Evolutionary conservation across 2,329 filamentous ascomycete genomes (phyloP).

Genomic region (Sporothrix variecibatus): DNA sequence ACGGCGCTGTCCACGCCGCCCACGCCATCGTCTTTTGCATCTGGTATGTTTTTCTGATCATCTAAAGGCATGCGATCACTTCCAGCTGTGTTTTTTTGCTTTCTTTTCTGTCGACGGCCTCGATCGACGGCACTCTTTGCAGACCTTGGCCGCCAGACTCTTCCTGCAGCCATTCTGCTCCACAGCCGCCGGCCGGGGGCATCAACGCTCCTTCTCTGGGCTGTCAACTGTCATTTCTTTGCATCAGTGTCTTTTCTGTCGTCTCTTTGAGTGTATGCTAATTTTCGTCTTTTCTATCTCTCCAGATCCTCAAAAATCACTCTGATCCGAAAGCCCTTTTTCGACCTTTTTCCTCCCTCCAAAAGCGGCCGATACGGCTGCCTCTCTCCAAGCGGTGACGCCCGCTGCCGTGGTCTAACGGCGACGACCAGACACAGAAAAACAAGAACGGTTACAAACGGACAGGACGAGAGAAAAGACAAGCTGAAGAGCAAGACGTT

Average conservation of each 20-base stretch:
- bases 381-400: constrained; percentile 22
- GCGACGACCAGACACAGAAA: constrained; percentile 3
- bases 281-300: neutral
- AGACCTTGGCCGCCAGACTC: neutral
- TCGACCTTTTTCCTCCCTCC: constrained; percentile 7
- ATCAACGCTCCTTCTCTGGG: neutral
- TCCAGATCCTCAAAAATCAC: neutral
- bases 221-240: neutral
- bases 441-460: constrained; percentile 17
- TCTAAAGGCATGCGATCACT: constrained; percentile 28
- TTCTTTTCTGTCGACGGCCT: constrained; percentile 10
- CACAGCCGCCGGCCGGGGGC: constrained; percentile 14
- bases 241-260: neutral
- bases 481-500: neutral
- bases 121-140: constrained; percentile 20
- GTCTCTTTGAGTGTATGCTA: neutral
- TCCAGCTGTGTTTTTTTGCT: constrained; percentile 23
- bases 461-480: neutral
- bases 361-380: constrained; percentile 22
- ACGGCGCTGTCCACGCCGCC: constrained; percentile 20
- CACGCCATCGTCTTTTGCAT: constrained; percentile 25
- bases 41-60: constrained; percentile 29
- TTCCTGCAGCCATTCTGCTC: constrained; percentile 11
- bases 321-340: neutral
- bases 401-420: constrained; percentile 20